A percentile compares a stretch with the other conserved stretches of the same genome.
phyloP scores from a whole-genome alignment of 225 moss, liverwort and hornwort species.

The Marchantia paleacea region DNA sequence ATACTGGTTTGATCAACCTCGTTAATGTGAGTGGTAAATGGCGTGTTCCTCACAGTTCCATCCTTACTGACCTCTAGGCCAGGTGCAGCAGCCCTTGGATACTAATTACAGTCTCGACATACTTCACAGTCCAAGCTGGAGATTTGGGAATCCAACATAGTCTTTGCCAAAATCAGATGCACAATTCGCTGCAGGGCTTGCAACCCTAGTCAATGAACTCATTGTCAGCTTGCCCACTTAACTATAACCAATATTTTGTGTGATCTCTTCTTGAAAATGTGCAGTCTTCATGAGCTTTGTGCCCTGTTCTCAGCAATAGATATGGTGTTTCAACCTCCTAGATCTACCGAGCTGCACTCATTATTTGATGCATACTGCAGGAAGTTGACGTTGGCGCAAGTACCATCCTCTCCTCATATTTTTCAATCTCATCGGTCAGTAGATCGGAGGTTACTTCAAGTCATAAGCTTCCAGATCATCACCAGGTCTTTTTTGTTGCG shows the following conservation, averaged over 20 bases:
- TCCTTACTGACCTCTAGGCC: not conserved
- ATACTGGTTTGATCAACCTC: not conserved
- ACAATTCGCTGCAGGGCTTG: not conserved
- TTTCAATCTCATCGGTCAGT: not conserved
- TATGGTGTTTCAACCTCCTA: not conserved
- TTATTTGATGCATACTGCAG: not conserved
- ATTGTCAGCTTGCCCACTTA: not conserved
- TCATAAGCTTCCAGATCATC: conserved; percentile 2
- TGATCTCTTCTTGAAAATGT: not conserved
- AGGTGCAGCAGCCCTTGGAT: not conserved
- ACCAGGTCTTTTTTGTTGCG: conserved; percentile 3
- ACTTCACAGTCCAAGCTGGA: not conserved
- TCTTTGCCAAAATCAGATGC: not conserved
- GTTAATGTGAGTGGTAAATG: not conserved
- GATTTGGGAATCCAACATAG: not conserved
- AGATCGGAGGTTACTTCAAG: conserved; percentile 8
- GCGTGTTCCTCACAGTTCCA: not conserved
- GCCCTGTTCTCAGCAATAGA: not conserved
- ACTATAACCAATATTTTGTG: not conserved
- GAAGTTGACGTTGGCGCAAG: conserved; percentile 1
- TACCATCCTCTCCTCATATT: conserved; percentile 1
- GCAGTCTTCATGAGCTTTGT: not conserved
- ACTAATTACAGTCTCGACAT: not conserved
- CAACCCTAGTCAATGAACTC: not conserved
- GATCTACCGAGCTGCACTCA: not conserved